phyloP scores from a whole-genome alignment of 1,284 basidiomycete species.

The Papiliotrema flavescens region DNA sequence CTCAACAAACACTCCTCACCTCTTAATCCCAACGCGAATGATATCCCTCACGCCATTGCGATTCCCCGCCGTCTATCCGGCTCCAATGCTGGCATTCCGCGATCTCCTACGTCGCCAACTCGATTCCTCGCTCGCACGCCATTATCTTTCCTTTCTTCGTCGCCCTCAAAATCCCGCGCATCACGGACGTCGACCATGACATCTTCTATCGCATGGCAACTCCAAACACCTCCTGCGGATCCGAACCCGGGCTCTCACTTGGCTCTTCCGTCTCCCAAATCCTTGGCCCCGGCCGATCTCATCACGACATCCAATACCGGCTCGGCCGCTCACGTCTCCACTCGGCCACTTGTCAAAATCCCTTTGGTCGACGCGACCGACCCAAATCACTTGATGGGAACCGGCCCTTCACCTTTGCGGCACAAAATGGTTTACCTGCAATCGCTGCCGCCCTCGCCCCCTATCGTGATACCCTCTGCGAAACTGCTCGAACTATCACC shows the following conservation, averaged over 20 bases:
- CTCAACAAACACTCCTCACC: background rate
- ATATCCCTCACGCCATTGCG: background rate
- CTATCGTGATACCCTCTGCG: slow-evolving; percentile 21
- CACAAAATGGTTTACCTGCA: slow-evolving; percentile 20
- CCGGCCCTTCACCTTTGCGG: slow-evolving; percentile 16
- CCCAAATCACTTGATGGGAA: background rate
- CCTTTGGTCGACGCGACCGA: too few species aligned
- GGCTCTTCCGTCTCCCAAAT: slow-evolving; percentile 5
- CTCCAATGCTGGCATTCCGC: slow-evolving; percentile 6
- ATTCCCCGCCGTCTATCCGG: slow-evolving; percentile 4
- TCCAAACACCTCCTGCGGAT: slow-evolving; percentile 8
- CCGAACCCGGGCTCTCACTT: slow-evolving; percentile 2
- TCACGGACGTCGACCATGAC: background rate
- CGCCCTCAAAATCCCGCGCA: slow-evolving; percentile 12
- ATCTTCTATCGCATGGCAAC: slow-evolving; percentile 9
- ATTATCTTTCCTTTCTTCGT: slow-evolving; percentile 17
- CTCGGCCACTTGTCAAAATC: too few species aligned
- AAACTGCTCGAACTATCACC: slow-evolving; percentile 21
- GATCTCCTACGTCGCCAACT: slow-evolving; percentile 13
- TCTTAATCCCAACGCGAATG: slow-evolving; percentile 4
- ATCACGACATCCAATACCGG: too few species aligned
- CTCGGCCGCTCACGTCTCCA: too few species aligned
- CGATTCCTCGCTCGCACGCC: slow-evolving; percentile 28
- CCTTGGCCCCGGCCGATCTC: slow-evolving; percentile 4
- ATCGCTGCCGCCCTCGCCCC: slow-evolving; percentile 29